Evolutionary conservation across 1,284 basidiomycete genomes (phyloP).

Genomic region (Kalmanozyma brasiliensis): DNA sequence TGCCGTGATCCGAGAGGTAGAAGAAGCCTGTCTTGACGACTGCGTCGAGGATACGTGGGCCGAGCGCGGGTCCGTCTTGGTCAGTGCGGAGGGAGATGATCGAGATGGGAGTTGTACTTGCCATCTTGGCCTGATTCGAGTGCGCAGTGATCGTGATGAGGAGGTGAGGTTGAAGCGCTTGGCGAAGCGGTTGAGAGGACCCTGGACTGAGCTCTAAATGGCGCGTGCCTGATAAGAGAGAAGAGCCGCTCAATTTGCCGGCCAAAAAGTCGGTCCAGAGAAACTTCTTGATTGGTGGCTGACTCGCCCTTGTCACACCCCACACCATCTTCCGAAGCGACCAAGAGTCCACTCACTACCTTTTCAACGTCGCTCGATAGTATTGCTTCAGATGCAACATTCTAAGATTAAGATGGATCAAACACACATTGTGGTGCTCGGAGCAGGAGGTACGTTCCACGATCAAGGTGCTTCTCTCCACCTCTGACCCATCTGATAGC

Average conservation of each 20-base stretch:
- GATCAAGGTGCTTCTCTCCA: not conserved
- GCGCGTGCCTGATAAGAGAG: constrained; percentile 4
- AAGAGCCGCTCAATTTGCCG: constrained; percentile 20
- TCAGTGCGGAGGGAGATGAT: constrained; percentile 31
- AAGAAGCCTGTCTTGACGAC: constrained; percentile 54
- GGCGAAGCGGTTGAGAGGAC: not conserved
- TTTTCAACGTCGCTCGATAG: too few species aligned
- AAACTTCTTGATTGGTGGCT: not conserved
- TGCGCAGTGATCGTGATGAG: not conserved
- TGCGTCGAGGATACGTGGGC: constrained; percentile 34
- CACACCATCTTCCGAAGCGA: too few species aligned
- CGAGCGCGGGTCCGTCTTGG: constrained; percentile 5
- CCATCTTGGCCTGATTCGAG: constrained; percentile 8
- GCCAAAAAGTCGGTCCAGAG: constrained; percentile 12
- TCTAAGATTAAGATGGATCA: constrained; percentile 2
- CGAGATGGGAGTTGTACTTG: constrained; percentile 30
- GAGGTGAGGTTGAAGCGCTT: not conserved
- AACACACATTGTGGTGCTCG: constrained; percentile 43
- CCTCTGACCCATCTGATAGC: too few species aligned
- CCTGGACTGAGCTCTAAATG: constrained; percentile 11
- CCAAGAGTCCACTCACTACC: too few species aligned
- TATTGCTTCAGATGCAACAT: not conserved
- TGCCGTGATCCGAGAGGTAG: constrained; percentile 55
- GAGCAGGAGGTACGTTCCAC: constrained; percentile 50
- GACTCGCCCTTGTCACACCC: too few species aligned